Evolutionary conservation across 192 early-diverging fungal species (phyloP).

Genomic region (Diversispora eburnea): DNA sequence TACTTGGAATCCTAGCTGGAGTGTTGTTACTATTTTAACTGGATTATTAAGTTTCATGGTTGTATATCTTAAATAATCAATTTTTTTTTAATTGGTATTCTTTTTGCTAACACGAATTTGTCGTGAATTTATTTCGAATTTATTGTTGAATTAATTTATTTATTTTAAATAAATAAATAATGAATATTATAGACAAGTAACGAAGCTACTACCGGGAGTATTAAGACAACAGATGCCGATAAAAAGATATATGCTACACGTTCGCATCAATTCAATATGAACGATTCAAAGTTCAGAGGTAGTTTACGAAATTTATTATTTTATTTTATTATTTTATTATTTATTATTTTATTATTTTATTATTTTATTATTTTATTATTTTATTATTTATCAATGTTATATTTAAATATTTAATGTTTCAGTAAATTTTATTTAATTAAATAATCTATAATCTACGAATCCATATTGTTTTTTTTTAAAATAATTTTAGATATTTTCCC

Average conservation of each 20-base stretch:
- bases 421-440: too few relatives aligned
- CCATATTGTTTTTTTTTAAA: neutral
- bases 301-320: conserved; percentile 3
- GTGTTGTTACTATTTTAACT: conserved; percentile 92
- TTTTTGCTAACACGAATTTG: neutral
- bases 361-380: neutral
- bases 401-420: too few relatives aligned
- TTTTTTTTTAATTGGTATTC: neutral
- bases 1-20: conserved; percentile 97
- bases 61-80: neutral
- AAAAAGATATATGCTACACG: conserved; percentile 73
- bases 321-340: neutral
- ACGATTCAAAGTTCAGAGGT: conserved; percentile 73
- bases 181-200: conserved; percentile 58
- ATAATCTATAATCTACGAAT: neutral
- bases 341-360: conserved; percentile 5
- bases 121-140: neutral
- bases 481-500: conserved; percentile 68
- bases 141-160: neutral
- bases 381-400: too few relatives aligned
- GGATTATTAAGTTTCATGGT: conserved; percentile 97
- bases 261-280: conserved; percentile 77
- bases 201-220: conserved; percentile 91
- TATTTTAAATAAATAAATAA: conserved; percentile 1
- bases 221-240: conserved; percentile 74